Evolutionary conservation across 139 green algal genomes (phyloP), one percentile per base, ranked within the genome.

Genomic region (Chlamydomonas sp.): DNA sequence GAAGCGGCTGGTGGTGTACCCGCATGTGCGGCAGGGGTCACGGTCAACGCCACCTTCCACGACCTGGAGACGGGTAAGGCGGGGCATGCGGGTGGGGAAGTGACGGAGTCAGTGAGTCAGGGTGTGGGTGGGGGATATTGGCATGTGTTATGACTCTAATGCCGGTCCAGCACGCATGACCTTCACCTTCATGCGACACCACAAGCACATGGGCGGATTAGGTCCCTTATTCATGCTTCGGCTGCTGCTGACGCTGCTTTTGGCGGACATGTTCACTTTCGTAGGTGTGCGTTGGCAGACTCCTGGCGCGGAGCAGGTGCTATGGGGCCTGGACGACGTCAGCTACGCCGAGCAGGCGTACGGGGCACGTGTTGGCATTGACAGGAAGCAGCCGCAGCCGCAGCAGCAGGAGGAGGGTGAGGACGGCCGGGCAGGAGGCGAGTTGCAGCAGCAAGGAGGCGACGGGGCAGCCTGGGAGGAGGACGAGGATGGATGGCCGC

Each of bases 1-100:
- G 80, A 57, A 77, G 49, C 80, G 80, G 4, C 67, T 85, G 80
- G 80, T 85, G 80, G 80, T 68, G 57, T 85, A 85, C 80, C 80
- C 80, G 8, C 78, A 85, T 67, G 68, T 68, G 14, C 74, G n/a
- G 80, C 63, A 78, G 80, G 67, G 6, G 57, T 63, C 67, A 57
- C 68, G 31, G 67, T 78, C 15, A 85, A 85, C 15, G 57, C 61
- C 20, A 85, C 80, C n/a, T 85, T 77, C 15, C 80, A 85, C 57
- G 80, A 85, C 80, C 9, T 85, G 2, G 17, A n/a, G n/a, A n/a
- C n/a, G n/a, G n/a, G n/a, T n/a, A n/a, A n/a, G n/a, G n/a, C n/a
- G n/a, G n/a, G n/a, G n/a, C n/a, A n/a, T n/a, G n/a, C n/a, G n/a
- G n/a, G n/a, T n/a, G n/a, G n/a, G n/a, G n/a, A n/a, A n/a, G n/a